Evolutionary conservation across 108 stramenopile genomes (phyloP).

Genomic region (Pseudonitzschia pungens): DNA sequence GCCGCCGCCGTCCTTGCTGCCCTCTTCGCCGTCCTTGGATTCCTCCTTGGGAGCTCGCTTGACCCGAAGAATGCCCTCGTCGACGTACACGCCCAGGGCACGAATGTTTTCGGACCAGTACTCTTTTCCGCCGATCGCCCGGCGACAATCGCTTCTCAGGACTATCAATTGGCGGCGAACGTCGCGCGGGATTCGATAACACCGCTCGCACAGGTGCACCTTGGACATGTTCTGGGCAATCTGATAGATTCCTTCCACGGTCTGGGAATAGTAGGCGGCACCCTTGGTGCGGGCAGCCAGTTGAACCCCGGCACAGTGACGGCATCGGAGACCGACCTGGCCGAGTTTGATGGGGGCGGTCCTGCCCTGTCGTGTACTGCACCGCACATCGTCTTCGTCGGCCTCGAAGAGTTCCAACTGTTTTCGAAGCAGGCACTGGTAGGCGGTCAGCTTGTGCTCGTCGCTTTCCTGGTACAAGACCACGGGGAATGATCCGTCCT

Average conservation of each 20-base stretch:
- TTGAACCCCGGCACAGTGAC: conserved; percentile 34
- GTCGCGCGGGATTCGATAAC: conserved; percentile 31
- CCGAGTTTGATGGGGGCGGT: conserved; percentile 35
- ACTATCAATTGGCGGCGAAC: conserved; percentile 19
- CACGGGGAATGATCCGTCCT: not conserved
- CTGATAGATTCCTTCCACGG: conserved; percentile 41
- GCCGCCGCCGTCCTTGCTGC: not conserved
- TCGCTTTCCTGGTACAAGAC: conserved; percentile 29
- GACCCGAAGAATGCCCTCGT: conserved; percentile 25
- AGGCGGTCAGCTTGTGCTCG: conserved; percentile 37
- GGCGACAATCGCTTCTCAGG: conserved; percentile 19
- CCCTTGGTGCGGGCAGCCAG: conserved; percentile 31
- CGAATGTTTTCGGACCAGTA: conserved; percentile 25
- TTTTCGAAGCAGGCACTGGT: conserved; percentile 44
- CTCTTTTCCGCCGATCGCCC: conserved; percentile 31
- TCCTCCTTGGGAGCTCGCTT: conserved; percentile 13
- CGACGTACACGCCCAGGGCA: conserved; percentile 32
- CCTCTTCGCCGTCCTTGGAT: not conserved
- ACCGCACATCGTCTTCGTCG: conserved; percentile 33
- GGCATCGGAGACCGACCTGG: conserved; percentile 49
- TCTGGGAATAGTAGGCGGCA: conserved; percentile 47
- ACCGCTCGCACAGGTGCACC: conserved; percentile 35
- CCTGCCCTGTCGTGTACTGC: conserved; percentile 32
- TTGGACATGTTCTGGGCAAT: conserved; percentile 49
- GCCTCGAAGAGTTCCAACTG: conserved; percentile 49